Conservation (phyloP, 768 basidiomycete species). For the Termitomyces sp. region DNA sequence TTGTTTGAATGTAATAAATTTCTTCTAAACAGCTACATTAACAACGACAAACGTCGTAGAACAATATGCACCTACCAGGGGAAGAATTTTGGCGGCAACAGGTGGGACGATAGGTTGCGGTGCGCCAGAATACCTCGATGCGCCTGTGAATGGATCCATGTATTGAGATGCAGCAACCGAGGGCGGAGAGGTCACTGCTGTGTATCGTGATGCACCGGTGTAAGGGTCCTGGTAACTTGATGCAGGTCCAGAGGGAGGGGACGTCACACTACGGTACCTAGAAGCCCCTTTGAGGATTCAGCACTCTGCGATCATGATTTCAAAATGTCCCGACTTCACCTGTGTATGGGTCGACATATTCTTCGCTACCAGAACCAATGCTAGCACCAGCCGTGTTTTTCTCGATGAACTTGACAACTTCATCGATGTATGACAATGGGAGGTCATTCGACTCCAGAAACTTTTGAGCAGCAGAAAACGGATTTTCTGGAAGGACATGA, state of each 20-base stretch:
- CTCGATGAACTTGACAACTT: constrained; percentile 92
- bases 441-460: constrained; percentile 85
- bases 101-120: constrained; percentile 28
- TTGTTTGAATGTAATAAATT: constrained; percentile 77
- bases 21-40: constrained; percentile 34
- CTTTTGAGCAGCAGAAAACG: constrained; percentile 81
- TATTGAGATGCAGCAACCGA: constrained; percentile 27
- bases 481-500: constrained; percentile 60
- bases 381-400: constrained; percentile 80
- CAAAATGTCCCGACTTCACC: constrained; percentile 36
- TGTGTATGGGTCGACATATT: constrained; percentile 87
- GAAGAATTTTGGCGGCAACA: constrained; percentile 37
- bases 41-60: neutral
- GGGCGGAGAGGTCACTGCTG: constrained; percentile 30
- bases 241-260: constrained; percentile 24
- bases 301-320: constrained; percentile 1
- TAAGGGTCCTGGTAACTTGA: constrained; percentile 59
- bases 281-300: constrained; percentile 43
- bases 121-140: constrained; percentile 52
- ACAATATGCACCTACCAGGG: constrained; percentile 33
- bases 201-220: constrained; percentile 66
- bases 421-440: constrained; percentile 75
- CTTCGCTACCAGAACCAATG: constrained; percentile 51
- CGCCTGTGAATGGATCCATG: constrained; percentile 68
- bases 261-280: constrained; percentile 46